Evolutionary conservation across 768 basidiomycete genomes (phyloP).

Genomic region (Boletus sp.): DNA sequence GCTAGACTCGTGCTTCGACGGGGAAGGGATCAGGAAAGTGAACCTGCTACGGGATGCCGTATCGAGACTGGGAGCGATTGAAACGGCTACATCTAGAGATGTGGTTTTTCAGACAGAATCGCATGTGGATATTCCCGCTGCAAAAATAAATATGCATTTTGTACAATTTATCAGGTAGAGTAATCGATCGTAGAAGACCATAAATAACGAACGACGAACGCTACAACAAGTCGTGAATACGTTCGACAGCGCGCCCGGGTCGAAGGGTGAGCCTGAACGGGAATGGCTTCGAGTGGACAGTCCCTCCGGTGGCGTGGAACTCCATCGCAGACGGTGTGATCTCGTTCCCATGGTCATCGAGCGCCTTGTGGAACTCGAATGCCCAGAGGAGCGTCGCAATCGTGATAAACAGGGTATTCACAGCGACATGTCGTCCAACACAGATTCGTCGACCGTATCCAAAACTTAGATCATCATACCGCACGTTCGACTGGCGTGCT

Average conservation of each 20-base stretch:
- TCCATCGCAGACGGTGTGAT: conserved; percentile 7
- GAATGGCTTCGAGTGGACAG: conserved; percentile 4
- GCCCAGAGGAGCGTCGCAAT: conserved; percentile 6
- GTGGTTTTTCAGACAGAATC: neutral
- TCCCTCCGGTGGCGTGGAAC: conserved; percentile 5
- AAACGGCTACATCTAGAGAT: neutral
- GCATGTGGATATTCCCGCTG: neutral
- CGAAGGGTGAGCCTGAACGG: neutral
- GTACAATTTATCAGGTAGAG: neutral
- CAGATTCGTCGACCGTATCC: conserved; percentile 15
- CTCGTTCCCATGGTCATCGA: conserved; percentile 1
- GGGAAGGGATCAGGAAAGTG: neutral
- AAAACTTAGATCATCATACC: conserved; percentile 11
- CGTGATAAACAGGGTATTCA: conserved; percentile 9
- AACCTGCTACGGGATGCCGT: neutral
- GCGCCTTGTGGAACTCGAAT: conserved; percentile 6
- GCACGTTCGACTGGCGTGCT: neutral
- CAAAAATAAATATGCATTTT: neutral
- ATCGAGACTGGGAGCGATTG: neutral
- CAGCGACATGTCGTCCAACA: conserved; percentile 4
- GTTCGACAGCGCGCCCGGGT: neutral
- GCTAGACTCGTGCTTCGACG: neutral
- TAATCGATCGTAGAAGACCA: no score
- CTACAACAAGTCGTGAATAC: neutral
- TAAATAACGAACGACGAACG: neutral